phyloP scores from a whole-genome alignment of 2,329 filamentous ascomycete species.

The Teratosphaeria gauchensis region DNA sequence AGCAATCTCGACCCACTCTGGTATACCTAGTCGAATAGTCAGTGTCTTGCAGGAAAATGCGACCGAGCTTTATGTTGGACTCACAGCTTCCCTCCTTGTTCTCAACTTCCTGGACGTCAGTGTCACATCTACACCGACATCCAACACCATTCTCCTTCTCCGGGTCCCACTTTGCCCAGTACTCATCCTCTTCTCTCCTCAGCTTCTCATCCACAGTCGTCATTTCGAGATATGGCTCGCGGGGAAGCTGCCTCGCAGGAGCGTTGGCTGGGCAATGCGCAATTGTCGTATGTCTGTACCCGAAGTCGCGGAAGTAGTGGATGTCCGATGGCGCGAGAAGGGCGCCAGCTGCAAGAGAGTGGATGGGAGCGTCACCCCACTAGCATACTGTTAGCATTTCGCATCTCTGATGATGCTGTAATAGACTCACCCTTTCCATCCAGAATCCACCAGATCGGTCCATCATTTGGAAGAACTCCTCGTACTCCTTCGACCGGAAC shows the following conservation, averaged over 20 bases:
- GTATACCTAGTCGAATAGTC: constrained; percentile 35
- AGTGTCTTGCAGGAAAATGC: neutral
- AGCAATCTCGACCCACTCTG: constrained; percentile 95
- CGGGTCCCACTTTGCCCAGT: constrained; percentile 82
- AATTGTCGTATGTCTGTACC: constrained; percentile 96
- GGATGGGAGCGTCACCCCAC: constrained; percentile 98
- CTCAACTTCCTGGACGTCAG: constrained; percentile 94
- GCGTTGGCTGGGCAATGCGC: constrained; percentile 97
- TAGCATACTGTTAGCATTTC: constrained; percentile 29
- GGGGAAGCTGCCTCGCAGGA: constrained; percentile 72
- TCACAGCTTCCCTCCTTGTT: constrained; percentile 87
- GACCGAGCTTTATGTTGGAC: neutral
- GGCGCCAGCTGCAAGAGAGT: constrained; percentile 88
- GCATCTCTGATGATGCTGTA: neutral
- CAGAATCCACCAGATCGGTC: constrained; percentile 95
- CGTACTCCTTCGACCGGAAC: constrained; percentile 95
- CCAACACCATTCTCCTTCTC: constrained; percentile 94
- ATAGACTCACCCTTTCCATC: constrained; percentile 77
- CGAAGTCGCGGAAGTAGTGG: constrained; percentile 98
- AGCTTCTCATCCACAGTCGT: constrained; percentile 45
- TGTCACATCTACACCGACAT: constrained; percentile 92
- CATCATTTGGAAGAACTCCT: constrained; percentile 99
- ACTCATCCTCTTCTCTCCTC: constrained; percentile 84
- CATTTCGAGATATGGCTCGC: constrained; percentile 58
- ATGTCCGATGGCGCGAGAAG: constrained; percentile 74